Conservation (phyloP, 371 early-diverging fungal genomes). For the Mortierella sp. region DNA sequence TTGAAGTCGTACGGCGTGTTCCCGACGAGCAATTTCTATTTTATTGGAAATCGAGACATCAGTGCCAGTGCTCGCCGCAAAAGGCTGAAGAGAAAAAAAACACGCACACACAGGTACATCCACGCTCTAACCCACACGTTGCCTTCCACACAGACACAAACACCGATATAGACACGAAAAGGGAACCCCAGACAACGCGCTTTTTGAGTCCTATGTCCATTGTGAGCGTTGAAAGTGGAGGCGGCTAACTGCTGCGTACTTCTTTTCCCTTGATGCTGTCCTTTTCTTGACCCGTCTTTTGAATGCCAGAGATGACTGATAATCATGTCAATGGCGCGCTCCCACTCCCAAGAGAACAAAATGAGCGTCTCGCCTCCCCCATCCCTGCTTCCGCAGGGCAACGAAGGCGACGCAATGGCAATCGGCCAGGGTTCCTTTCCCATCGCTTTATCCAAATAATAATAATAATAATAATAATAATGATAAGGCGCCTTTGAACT, state of each 20-base stretch:
- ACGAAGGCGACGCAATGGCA: not conserved
- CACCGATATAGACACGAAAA: not conserved
- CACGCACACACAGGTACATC: not conserved
- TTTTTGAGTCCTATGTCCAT: not conserved
- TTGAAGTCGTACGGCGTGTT: slow-evolving; percentile 33
- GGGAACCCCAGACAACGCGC: not conserved
- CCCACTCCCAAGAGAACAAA: not conserved
- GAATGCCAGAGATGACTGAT: not conserved
- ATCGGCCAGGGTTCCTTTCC: not conserved
- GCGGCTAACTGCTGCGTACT: slow-evolving; percentile 10
- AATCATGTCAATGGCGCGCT: not conserved
- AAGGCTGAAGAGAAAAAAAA: not conserved
- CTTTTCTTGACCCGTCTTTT: not conserved
- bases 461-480: too few species aligned
- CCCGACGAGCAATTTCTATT: slow-evolving; percentile 53
- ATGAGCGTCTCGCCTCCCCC: not conserved
- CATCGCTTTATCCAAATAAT: not conserved
- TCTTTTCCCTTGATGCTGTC: not conserved
- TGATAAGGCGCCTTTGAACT: not conserved
- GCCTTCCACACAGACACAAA: not conserved
- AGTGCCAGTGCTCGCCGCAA: not conserved
- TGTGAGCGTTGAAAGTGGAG: not conserved
- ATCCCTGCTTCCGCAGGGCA: not conserved
- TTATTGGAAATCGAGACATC: not conserved
- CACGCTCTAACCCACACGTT: slow-evolving; percentile 6